Base-by-base conservation (phyloP, 176 grass and related monocot genomes). In the Triticum timopheevii region DNA sequence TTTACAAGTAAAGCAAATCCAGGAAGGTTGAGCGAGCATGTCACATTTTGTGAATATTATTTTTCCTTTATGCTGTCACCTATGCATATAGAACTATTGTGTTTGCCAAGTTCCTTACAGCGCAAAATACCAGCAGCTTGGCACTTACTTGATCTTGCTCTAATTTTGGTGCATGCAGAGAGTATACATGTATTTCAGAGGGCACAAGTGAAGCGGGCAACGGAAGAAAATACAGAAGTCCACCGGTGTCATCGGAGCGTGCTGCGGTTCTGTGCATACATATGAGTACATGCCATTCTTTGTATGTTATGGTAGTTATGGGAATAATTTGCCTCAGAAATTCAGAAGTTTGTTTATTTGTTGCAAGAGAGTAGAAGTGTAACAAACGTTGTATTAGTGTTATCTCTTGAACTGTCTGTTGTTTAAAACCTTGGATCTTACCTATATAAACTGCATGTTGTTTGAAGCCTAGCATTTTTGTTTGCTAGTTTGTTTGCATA, bases 181-280 rank as follows among this genome's bases (percentile, higher is more conserved):
- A 93, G 88, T 95, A 84, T 93, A 90, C 83, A 92, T 98, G 85
- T 92, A 95, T 83, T 98, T 95, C 89, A 98, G 95, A 98, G 91
- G 95, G 44, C 87, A 93, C 70, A 90, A 95, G 81, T 92, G 79
- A 95, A 90, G 40, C 65, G 52, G n/a, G 20, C 42, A 67, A 58
- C n/a, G 6, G 22, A 75, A 78, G 73, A 67, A 88, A 45, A 19
- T 76, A 66, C 40, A 69, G 16, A 27, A 80, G 47, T 31, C 56
- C 42, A 54, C 22, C 10, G 11, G 7, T 80, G 66, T 45, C 11
- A 73, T 82, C 8, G 30, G 82, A 34, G 71, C 30, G 69, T 64
- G 31, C 47, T 73, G 70, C 28, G 38, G 74, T 83, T 86, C n/a
- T 84, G 87, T 80, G 83, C 79, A 86, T 92, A 80, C 80, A 49